A percentile compares a stretch with the other conserved stretches of the same genome.
These are phyloP conservation scores for Neofusicoccum cordaticola DNA, from an alignment of 2,329 filamentous ascomycete species.

Conservation along the genomic window DNA sequence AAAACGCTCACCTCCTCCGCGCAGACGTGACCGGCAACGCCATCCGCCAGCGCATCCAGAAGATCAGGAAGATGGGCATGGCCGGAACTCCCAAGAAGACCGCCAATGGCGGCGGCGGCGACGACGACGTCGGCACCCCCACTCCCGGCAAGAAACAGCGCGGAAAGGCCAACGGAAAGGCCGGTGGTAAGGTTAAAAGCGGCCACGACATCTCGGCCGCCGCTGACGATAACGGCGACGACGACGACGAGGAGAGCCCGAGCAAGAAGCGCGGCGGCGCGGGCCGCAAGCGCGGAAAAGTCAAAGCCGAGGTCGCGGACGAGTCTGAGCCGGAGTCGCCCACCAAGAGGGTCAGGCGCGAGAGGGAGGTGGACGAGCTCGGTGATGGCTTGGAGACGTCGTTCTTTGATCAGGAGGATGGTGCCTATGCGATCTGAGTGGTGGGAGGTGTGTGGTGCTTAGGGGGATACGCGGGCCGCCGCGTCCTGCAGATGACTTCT, in stretches of 20 bases:
- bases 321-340: background rate
- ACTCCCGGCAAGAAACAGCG: background rate
- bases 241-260: background rate
- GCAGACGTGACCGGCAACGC: slow-evolving; percentile 5
- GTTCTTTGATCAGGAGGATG: background rate
- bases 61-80: background rate
- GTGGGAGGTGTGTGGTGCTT: too few species aligned
- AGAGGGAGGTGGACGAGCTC: background rate
- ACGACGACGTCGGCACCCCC: background rate
- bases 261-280: background rate
- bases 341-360: background rate
- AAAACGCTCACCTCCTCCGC: background rate
- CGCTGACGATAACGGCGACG: background rate
- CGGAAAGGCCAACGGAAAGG: background rate
- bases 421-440: background rate
- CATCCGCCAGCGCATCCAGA: slow-evolving; percentile 3
- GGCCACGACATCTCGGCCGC: background rate
- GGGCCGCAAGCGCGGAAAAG: background rate
- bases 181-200: background rate
- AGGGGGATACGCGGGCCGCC: too few species aligned
- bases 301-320: background rate
- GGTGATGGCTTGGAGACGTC: background rate
- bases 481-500: too few species aligned
- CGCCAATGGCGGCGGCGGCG: background rate
- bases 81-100: background rate